Evolutionary conservation across 495 filamentous ascomycete species (phyloP).

Genomic region (Trichocladium uniseriatum): DNA sequence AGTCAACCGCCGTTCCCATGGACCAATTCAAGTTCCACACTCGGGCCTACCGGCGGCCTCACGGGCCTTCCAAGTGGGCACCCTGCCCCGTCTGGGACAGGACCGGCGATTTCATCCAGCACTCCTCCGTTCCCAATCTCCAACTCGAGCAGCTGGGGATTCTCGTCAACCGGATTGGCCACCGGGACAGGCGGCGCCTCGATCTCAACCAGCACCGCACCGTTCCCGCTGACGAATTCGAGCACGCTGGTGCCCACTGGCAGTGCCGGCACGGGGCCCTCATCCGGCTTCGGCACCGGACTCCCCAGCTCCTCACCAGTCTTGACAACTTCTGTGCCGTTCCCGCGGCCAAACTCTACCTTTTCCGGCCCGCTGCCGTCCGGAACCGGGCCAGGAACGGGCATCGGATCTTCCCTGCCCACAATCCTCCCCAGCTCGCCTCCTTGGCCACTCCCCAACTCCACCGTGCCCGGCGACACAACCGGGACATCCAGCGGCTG

Average conservation of each 20-base stretch:
- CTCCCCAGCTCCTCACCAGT: background rate
- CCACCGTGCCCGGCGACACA: background rate
- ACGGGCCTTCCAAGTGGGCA: background rate
- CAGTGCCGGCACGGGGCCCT: background rate
- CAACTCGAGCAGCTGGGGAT: constrained; percentile 15
- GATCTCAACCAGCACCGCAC: constrained; percentile 1
- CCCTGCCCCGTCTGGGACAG: no score
- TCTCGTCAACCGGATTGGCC: background rate
- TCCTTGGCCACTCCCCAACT: constrained; percentile 15
- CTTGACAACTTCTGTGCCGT: constrained; percentile 5
- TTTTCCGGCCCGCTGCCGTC: background rate
- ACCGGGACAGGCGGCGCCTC: constrained; percentile 1
- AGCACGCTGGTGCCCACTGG: background rate
- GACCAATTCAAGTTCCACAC: constrained; percentile 1
- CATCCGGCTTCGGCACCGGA: background rate
- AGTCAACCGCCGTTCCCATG: constrained; percentile 5
- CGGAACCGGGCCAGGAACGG: background rate
- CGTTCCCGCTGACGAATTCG: constrained; percentile 15
- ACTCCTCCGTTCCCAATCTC: constrained; percentile 17
- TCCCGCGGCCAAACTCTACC: constrained; percentile 8
- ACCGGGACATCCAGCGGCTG: background rate
- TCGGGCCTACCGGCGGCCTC: background rate
- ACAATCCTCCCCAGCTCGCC: constrained; percentile 3
- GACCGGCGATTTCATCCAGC: no score
- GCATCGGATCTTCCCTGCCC: background rate